Evolutionary conservation across 495 filamentous ascomycete species (phyloP).

Genomic region (Cercophora scortea): DNA sequence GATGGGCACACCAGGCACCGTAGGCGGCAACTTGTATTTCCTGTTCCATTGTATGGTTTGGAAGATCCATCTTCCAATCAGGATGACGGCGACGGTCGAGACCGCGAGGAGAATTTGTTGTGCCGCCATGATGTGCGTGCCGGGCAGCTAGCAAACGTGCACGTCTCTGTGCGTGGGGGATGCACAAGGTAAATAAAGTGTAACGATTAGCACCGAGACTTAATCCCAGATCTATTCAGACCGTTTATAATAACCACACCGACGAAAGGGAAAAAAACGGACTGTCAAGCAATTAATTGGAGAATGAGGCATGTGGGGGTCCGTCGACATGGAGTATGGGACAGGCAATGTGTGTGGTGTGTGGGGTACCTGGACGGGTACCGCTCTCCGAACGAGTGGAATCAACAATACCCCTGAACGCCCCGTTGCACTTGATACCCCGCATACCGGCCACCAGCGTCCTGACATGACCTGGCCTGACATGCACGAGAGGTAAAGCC

Average conservation of each 20-base stretch:
- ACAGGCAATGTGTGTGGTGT: not conserved
- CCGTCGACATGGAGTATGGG: not conserved
- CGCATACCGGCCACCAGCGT: too few species aligned
- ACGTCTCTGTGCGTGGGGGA: too few species aligned
- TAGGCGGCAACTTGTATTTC: not conserved
- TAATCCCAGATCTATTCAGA: not conserved
- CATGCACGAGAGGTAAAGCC: too few species aligned
- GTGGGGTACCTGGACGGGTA: not conserved
- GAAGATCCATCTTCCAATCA: not conserved
- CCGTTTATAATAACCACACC: not conserved
- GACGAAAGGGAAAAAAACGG: not conserved
- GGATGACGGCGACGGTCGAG: not conserved
- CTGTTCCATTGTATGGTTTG: not conserved
- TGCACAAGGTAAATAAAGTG: too few species aligned
- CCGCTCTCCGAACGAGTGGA: too few species aligned
- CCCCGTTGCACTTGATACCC: too few species aligned
- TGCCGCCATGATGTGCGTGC: too few species aligned
- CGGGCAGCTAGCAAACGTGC: too few species aligned
- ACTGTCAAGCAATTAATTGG: not conserved
- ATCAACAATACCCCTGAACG: not conserved
- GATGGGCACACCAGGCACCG: constrained; percentile 51
- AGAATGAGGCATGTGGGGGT: not conserved
- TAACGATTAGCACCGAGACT: too few species aligned
- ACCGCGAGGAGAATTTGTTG: not conserved
- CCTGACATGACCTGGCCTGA: too few species aligned